Base-by-base conservation (phyloP, 371 early-diverging fungal genomes). In the Smittium culicis region DNA sequence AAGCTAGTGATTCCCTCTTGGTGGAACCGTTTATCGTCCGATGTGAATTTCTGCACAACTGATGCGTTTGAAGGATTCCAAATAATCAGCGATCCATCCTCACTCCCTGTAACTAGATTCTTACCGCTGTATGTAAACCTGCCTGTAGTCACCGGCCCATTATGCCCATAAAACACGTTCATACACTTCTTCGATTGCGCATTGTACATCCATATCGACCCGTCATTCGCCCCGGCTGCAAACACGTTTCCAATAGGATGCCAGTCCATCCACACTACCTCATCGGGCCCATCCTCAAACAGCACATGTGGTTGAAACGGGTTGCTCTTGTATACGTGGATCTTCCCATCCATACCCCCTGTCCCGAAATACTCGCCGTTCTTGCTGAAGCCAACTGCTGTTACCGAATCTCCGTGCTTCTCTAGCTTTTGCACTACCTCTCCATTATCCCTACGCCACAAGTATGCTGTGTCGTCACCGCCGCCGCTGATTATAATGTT, bases 311-410 rank as follows among this genome's bases (percentile, higher is more conserved):
- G 60, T 5, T 5, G 5, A 11, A 59, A 11, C 27, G 45, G 76
- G 11, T 77, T 77, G 31, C 83, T 75, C 68, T 83, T 81, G 82
- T 87, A 91, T n/a, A 98, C 92, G 65, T 82, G 82, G 54, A 96
- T 82, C 67, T 86, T 86, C 66, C 97, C 97, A 71, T 97, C 98
- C 97, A 97, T 93, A 35, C 92, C 92, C 33, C 91, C 98, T 1
- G 90, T 86, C 14, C 96, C 96, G 63, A 89, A 85, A 70, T 84
- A 88, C 64, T 80, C 77, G 31, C 97, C 98, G 74, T 92, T 90
- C 25, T 72, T 74, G 73, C 86, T 93, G 75, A 95, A 97, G n/a
- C 80, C 83, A 0, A 88, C 88, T 20, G 84, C 77, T 35, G 88
- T 84, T 24, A 95, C 92, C 0, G 95, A 93, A 75, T 98, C 98